Evolutionary conservation across 768 basidiomycete species (phyloP).

Genomic region (Podaxis mareebaensis): DNA sequence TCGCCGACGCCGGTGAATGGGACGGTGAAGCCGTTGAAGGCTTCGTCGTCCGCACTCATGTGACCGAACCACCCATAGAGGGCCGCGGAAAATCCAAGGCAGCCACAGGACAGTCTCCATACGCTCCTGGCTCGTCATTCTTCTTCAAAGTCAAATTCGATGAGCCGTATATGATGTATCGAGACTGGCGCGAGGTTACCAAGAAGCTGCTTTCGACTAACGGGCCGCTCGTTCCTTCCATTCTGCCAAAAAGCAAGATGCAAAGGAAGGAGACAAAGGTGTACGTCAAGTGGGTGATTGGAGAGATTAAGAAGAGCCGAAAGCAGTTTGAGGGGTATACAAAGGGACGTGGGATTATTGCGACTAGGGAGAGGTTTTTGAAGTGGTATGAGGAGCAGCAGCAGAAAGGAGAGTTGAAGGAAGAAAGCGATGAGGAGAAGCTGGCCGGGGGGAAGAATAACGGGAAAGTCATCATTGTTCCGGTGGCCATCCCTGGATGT

Average conservation of each 20-base stretch:
- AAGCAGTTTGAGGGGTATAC: conserved; percentile 60
- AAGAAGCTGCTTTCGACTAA: conserved; percentile 61
- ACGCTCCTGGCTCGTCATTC: conserved; percentile 79
- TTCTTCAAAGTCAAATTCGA: conserved; percentile 99
- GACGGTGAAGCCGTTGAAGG: conserved; percentile 86
- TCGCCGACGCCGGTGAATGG: conserved; percentile 74
- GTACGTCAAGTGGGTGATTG: conserved; percentile 83
- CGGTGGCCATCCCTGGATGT: conserved; percentile 90
- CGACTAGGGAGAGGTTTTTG: conserved; percentile 77
- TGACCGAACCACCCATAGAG: conserved; percentile 43
- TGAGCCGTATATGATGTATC: conserved; percentile 98
- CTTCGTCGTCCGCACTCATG: conserved; percentile 86
- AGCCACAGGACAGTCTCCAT: conserved; percentile 53
- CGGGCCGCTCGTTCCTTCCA: conserved; percentile 29
- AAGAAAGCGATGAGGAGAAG: conserved; percentile 21
- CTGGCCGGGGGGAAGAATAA: conserved; percentile 25
- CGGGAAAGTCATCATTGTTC: conserved; percentile 82
- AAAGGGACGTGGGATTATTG: conserved; percentile 84
- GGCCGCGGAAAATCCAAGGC: conserved; percentile 30
- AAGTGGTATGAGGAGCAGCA: conserved; percentile 53
- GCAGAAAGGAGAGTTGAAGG: conserved; percentile 34
- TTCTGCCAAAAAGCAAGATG: conserved; percentile 66
- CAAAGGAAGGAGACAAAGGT: conserved; percentile 73
- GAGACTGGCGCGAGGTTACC: conserved; percentile 95
- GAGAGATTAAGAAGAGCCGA: conserved; percentile 66